Evolutionary conservation across 2,329 filamentous ascomycete genomes (phyloP).

Genomic region (Orbilia brochopaga): DNA sequence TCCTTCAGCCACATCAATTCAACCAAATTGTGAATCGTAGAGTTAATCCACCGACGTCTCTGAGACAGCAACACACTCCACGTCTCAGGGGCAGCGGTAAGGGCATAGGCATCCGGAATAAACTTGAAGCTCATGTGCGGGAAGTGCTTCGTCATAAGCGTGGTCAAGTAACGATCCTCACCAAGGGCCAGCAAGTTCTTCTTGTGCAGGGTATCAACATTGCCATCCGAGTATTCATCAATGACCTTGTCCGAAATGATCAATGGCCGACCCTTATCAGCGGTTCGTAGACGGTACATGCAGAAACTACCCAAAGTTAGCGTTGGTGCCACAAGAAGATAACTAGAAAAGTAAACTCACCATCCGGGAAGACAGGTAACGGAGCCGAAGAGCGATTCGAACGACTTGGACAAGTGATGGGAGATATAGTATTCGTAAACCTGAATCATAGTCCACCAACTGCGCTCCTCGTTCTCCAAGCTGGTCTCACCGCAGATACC

Average conservation of each 20-base stretch:
- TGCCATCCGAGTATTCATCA: slow-evolving; percentile 82
- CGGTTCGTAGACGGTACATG: slow-evolving; percentile 96
- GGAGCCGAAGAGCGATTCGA: slow-evolving; percentile 95
- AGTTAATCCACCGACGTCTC: slow-evolving; percentile 98
- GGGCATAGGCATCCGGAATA: slow-evolving; percentile 86
- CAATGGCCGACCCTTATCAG: slow-evolving; percentile 89
- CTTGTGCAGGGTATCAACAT: slow-evolving; percentile 92
- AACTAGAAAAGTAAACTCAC: slow-evolving; percentile 66
- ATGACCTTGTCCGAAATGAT: slow-evolving; percentile 91
- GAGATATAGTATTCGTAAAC: slow-evolving; percentile 99
- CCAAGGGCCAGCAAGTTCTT: slow-evolving; percentile 92
- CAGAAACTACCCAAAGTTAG: slow-evolving; percentile 76
- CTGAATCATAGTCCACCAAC: slow-evolving; percentile 99
- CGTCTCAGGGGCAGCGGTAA: slow-evolving; percentile 89
- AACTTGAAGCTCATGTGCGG: slow-evolving; percentile 96
- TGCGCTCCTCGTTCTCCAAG: slow-evolving; percentile 90
- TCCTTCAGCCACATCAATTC: slow-evolving; percentile 90
- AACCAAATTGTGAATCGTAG: slow-evolving; percentile 92
- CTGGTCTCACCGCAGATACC: slow-evolving; percentile 98
- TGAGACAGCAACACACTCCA: slow-evolving; percentile 97
- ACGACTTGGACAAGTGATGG: slow-evolving; percentile 93
- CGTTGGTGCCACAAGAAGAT: slow-evolving; percentile 57
- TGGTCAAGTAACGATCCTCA: slow-evolving; percentile 96
- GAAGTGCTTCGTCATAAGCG: slow-evolving; percentile 97
- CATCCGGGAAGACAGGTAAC: slow-evolving; percentile 99